Base-by-base conservation (phyloP, 2,329 filamentous ascomycete species). In the Trematosphaeria pertusa region DNA sequence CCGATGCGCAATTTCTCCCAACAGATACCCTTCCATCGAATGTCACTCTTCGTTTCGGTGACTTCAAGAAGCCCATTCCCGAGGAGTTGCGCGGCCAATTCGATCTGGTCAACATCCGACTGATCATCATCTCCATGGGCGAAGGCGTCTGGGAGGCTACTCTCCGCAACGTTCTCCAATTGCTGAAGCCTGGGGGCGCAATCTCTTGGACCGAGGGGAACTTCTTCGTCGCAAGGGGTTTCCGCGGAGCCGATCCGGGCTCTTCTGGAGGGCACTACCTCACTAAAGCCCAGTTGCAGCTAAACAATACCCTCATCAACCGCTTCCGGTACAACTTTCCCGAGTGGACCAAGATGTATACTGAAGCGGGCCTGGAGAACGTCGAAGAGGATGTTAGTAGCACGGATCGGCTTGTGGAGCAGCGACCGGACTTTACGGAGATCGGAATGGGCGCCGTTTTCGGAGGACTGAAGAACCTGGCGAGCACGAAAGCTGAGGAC, bases 191-290 rank as follows among this genome's bases (percentile, higher is more conserved):
- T 0, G 61, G 61, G 6, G 65, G 64, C 4, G 57, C 52, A 2
- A 54, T 69, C 12, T 43, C 50, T 21, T 67, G 64, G 64, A 64
- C 59, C n/a, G 66, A 69, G 36, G 59, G 62, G 30, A 50, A 67
- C 40, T 65, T 67, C 46, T 46, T 61, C 15, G 45, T 52, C 5
- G 50, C 59, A 2, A 34, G 63, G 0, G 64, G 57, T 1, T 65
- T 62, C 43, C 56, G 62, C 0, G 62, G 63, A 0, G 19, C 32
- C 0, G 20, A 14, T 18, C 4, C 32, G 1, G 14, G 8, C 1
- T 54, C 58, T 3, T 53, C 62, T 2, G 7, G 45, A 0, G 62
- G 64, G 0, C 56, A 60, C 21, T 46, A 47, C 9, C 50, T 68
- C 8, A 64, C 62, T 2, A 17, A 37, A 5, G 60, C 19, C 3